phyloP scores from a whole-genome alignment of 1,139 yeast species.

The Candida gigantensis region DNA sequence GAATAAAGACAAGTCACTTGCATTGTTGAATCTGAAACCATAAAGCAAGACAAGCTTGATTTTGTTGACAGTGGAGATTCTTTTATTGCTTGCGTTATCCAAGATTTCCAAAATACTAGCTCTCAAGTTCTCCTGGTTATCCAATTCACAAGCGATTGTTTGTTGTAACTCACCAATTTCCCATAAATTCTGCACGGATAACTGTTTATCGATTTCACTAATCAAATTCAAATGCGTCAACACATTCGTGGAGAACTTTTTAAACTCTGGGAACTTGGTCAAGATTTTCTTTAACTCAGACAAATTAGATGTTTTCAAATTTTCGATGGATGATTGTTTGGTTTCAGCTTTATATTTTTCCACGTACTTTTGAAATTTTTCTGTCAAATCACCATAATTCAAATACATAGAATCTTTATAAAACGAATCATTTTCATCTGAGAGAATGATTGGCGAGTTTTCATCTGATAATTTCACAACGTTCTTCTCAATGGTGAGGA shows the following conservation, averaged over 20 bases:
- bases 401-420: conserved; percentile 78
- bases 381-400: conserved; percentile 94
- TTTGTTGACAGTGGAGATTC: conserved; percentile 32
- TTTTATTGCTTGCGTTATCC: conserved; percentile 18
- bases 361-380: conserved; percentile 81
- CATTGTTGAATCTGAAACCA: conserved; percentile 57
- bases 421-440: conserved; percentile 64
- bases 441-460: conserved; percentile 32
- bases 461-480: conserved; percentile 58
- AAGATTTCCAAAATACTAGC: conserved; percentile 29
- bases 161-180: conserved; percentile 91
- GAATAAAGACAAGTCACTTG: conserved; percentile 26
- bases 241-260: conserved; percentile 84
- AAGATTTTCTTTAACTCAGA: conserved; percentile 88
- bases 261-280: conserved; percentile 91
- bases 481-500: conserved; percentile 78
- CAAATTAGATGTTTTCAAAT: conserved; percentile 65
- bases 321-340: conserved; percentile 59
- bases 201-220: conserved; percentile 76
- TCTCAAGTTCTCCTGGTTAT: conserved; percentile 31
- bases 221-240: conserved; percentile 90
- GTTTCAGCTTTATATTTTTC: conserved; percentile 81
- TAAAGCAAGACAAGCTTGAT: conserved; percentile 66
- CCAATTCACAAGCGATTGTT: conserved; percentile 66
- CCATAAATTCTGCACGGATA: conserved; percentile 65